phyloP scores from a whole-genome alignment of 1,139 yeast species.

The Candida dubliniensis region DNA sequence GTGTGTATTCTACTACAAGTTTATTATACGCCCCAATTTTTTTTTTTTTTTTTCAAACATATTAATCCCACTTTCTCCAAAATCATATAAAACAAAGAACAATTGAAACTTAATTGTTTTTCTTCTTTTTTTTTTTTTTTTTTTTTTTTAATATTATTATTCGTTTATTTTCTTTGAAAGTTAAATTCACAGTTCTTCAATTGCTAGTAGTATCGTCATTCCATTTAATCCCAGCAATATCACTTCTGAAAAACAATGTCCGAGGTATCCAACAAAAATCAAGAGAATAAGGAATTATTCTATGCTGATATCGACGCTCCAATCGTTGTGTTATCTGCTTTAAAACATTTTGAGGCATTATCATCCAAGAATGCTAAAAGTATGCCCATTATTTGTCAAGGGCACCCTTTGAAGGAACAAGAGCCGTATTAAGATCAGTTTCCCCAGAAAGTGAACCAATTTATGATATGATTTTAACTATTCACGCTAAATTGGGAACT shows the following conservation, averaged over 20 bases:
- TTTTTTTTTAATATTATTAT: no score
- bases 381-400: constrained; percentile 83
- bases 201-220: no score
- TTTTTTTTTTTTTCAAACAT: no score
- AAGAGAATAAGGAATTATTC: constrained; percentile 19
- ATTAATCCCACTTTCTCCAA: no score
- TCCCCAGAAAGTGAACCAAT: constrained; percentile 78
- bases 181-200: background rate
- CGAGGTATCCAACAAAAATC: constrained; percentile 1
- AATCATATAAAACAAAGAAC: no score
- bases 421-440: constrained; percentile 80
- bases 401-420: constrained; percentile 80
- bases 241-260: constrained; percentile 1
- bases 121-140: no score
- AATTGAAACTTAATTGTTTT: no score
- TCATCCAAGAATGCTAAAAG: constrained; percentile 38
- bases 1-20: no score
- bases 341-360: constrained; percentile 44
- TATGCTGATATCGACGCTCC: constrained; percentile 47
- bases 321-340: constrained; percentile 42
- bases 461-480: constrained; percentile 61
- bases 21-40: no score
- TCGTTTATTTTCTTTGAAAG: no score
- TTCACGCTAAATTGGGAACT: constrained; percentile 53
- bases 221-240: no score